phyloP scores from a whole-genome alignment of 2,329 filamentous ascomycete species.

The Pseudocercospora vitis region DNA sequence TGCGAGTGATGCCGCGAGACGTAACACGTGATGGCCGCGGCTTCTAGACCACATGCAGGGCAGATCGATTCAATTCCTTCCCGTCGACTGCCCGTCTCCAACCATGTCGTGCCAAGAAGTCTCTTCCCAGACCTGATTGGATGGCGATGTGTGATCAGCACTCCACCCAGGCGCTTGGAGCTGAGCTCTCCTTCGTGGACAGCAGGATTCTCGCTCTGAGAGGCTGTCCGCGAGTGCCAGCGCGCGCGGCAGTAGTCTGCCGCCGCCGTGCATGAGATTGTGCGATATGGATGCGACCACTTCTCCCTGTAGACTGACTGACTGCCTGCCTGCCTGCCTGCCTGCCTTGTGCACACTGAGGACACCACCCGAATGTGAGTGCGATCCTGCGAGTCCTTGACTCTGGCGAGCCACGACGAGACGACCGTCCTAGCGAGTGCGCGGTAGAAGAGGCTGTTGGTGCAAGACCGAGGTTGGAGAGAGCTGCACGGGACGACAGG shows the following conservation, averaged over 20 bases:
- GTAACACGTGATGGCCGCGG: too few species aligned
- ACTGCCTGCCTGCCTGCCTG: too few species aligned
- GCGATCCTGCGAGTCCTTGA: conserved; percentile 2
- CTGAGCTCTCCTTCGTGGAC: conserved; percentile 8
- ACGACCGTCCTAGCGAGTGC: not conserved
- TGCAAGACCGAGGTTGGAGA: not conserved
- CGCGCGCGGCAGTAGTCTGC: not conserved
- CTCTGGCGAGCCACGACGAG: not conserved
- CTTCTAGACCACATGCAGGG: too few species aligned
- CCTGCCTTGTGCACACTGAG: not conserved
- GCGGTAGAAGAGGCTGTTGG: conserved; percentile 1
- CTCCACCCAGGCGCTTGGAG: conserved; percentile 1
- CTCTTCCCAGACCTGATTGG: not conserved
- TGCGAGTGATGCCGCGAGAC: too few species aligned
- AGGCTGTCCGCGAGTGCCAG: conserved; percentile 1
- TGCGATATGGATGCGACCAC: conserved; percentile 6
- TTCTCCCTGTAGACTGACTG: not conserved
- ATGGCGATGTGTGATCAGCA: not conserved
- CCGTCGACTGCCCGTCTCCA: not conserved
- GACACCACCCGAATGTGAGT: conserved; percentile 2
- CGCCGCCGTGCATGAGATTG: conserved; percentile 1
- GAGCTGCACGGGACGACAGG: too few species aligned
- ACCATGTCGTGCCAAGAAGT: not conserved
- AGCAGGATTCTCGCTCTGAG: conserved; percentile 3
- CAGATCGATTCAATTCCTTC: not conserved